Evolutionary conservation across 1,284 basidiomycete species (phyloP).

Genomic region (Rhizoctonia solani): DNA sequence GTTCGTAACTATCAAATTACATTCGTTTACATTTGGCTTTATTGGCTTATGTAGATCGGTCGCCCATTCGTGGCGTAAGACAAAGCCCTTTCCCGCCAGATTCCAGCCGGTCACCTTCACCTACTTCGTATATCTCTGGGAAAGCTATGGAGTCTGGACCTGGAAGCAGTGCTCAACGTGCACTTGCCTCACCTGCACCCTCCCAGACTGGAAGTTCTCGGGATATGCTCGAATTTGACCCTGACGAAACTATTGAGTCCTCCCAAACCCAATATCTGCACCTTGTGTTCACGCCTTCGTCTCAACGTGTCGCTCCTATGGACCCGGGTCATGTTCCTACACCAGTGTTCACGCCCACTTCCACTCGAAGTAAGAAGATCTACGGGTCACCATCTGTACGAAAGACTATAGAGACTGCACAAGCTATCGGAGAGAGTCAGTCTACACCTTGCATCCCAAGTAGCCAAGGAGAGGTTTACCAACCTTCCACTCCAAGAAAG

Average conservation of each 20-base stretch:
- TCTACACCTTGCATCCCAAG: constrained; percentile 1
- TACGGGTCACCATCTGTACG: background rate
- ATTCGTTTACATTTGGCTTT: background rate
- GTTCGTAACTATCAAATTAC: background rate
- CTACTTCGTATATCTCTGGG: background rate
- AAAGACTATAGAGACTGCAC: background rate
- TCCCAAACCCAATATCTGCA: constrained; percentile 29
- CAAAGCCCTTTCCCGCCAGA: background rate
- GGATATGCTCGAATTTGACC: background rate
- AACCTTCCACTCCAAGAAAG: constrained; percentile 20
- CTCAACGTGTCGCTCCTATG: background rate
- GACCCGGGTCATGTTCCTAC: background rate
- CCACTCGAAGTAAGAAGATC: background rate
- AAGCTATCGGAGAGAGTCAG: background rate
- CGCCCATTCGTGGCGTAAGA: background rate
- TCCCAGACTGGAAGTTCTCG: background rate
- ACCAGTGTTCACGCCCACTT: constrained; percentile 3
- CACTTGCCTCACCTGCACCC: constrained; percentile 6
- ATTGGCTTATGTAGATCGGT: background rate
- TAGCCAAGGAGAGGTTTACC: constrained; percentile 20
- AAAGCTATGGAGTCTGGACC: background rate
- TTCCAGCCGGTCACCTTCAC: background rate
- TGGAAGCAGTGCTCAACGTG: background rate
- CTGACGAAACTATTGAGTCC: constrained; percentile 19
- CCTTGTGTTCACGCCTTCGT: constrained; percentile 12